phyloP scores from a whole-genome alignment of 139 green algal species.

The Tetraselmis chui region DNA sequence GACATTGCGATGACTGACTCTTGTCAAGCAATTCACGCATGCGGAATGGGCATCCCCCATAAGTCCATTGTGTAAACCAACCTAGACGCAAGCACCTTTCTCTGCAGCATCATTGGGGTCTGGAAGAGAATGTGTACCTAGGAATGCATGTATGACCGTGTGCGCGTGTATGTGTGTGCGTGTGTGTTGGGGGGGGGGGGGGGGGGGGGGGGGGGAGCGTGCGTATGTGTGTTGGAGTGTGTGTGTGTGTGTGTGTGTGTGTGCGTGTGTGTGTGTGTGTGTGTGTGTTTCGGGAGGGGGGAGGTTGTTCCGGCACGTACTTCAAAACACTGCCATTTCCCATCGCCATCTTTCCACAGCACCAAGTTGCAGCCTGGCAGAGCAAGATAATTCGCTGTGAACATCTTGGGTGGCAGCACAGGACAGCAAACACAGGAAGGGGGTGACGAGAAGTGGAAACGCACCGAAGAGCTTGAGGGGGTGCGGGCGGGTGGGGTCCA shows the following conservation, averaged over 20 bases:
- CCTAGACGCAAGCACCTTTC: neutral
- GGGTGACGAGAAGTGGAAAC: neutral
- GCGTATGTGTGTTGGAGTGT: no score
- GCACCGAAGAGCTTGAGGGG: slow-evolving; percentile 26
- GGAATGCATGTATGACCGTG: no score
- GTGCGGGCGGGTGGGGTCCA: slow-evolving; percentile 27
- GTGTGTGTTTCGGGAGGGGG: no score
- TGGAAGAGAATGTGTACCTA: no score
- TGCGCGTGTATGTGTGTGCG: no score
- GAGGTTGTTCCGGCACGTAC: neutral
- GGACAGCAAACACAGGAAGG: no score
- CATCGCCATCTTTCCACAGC: slow-evolving; percentile 22
- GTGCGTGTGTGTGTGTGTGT: no score
- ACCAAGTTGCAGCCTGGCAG: slow-evolving; percentile 4
- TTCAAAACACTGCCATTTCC: slow-evolving; percentile 18
- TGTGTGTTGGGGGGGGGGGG: neutral
- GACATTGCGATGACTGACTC: neutral
- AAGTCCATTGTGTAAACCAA: neutral
- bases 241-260: no score
- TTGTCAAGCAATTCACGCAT: neutral
- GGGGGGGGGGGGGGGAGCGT: no score
- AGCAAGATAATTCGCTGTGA: neutral
- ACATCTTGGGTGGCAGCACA: neutral
- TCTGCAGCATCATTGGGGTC: neutral
- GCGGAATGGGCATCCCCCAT: neutral